A percentile compares a stretch with the other conserved stretches of the same genome.
Conservation (phyloP, 495 filamentous ascomycete species). For the Neurospora cerealis region DNA sequence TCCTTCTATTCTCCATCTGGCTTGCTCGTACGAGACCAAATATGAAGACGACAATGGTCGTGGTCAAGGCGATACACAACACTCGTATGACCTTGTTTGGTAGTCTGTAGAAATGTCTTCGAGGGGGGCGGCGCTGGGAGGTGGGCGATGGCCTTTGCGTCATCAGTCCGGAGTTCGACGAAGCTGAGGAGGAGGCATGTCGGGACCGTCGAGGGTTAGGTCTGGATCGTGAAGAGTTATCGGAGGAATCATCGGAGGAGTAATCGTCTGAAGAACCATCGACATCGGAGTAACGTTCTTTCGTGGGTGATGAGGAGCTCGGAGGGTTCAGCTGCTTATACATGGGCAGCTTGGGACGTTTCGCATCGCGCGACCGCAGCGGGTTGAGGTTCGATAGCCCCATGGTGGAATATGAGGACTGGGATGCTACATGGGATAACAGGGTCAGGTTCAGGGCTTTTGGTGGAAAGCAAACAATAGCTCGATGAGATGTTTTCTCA, state of each 20-base stretch:
- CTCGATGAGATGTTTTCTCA: background rate
- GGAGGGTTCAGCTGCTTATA: conserved; percentile 27
- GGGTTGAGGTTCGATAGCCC: conserved; percentile 19
- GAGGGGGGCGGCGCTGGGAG: conserved; percentile 26
- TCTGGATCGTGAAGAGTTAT: conserved; percentile 24
- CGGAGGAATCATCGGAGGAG: conserved; percentile 33
- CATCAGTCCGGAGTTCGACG: conserved; percentile 43
- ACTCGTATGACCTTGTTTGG: conserved; percentile 59
- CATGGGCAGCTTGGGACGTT: conserved; percentile 29
- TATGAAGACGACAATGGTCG: conserved; percentile 62
- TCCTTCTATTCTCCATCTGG: conserved; percentile 48
- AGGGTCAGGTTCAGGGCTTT: background rate
- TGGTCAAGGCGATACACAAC: conserved; percentile 59
- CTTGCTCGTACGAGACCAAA: conserved; percentile 60
- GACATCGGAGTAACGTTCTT: conserved; percentile 35
- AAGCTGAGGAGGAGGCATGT: conserved; percentile 43
- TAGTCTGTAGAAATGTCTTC: conserved; percentile 44
- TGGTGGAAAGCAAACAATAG: background rate
- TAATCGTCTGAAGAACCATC: conserved; percentile 32
- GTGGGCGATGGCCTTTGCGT: conserved; percentile 28
- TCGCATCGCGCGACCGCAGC: conserved; percentile 25
- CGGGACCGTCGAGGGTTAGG: conserved; percentile 36
- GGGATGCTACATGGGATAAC: background rate
- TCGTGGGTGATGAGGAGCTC: conserved; percentile 16
- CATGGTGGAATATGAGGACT: conserved; percentile 7